Evolutionary conservation across 495 filamentous ascomycete species (phyloP).

Genomic region (Collariella sp.): DNA sequence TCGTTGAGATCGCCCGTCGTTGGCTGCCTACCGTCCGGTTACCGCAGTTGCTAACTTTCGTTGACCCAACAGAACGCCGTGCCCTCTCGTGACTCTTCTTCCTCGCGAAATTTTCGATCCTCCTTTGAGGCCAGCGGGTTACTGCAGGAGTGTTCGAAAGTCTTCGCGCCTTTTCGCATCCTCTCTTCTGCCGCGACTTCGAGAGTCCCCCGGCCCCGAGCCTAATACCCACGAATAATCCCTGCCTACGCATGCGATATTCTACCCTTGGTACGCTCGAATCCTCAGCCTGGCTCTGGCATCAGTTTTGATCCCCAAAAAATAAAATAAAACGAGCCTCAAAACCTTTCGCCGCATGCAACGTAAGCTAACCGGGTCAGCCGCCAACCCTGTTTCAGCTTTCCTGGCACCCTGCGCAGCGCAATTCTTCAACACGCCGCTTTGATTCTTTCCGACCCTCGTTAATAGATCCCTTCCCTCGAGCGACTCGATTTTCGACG

Average conservation of each 20-base stretch:
- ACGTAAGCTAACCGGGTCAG: slow-evolving; percentile 25
- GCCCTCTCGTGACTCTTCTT: slow-evolving; percentile 21
- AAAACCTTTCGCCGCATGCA: slow-evolving; percentile 21
- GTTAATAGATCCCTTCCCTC: slow-evolving; percentile 11
- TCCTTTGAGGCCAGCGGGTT: slow-evolving; percentile 89
- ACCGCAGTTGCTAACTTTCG: slow-evolving; percentile 21
- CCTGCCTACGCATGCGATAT: slow-evolving; percentile 5
- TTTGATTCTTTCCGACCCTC: slow-evolving; percentile 14
- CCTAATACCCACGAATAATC: slow-evolving; percentile 16
- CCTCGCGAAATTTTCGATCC: slow-evolving; percentile 38
- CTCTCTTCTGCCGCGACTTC: slow-evolving; percentile 31
- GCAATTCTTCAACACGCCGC: slow-evolving; percentile 10
- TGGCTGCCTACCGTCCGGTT: neutral
- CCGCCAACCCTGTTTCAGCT: slow-evolving; percentile 29
- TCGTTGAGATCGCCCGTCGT: too few relatives aligned
- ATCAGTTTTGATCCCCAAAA: slow-evolving; percentile 18
- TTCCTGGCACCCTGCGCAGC: slow-evolving; percentile 21
- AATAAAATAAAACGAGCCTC: too few relatives aligned
- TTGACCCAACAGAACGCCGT: slow-evolving; percentile 20
- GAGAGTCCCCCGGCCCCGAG: slow-evolving; percentile 25
- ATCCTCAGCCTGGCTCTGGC: neutral
- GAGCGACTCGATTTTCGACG: slow-evolving; percentile 9
- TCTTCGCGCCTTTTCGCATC: slow-evolving; percentile 31
- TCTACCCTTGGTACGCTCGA: slow-evolving; percentile 13
- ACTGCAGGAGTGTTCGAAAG: slow-evolving; percentile 69